A percentile compares a stretch with the other conserved stretches of the same genome.
These are phyloP conservation scores for Sungouiella thailandica DNA, from an alignment of 805 yeast genomes.

Conservation along the genomic window DNA sequence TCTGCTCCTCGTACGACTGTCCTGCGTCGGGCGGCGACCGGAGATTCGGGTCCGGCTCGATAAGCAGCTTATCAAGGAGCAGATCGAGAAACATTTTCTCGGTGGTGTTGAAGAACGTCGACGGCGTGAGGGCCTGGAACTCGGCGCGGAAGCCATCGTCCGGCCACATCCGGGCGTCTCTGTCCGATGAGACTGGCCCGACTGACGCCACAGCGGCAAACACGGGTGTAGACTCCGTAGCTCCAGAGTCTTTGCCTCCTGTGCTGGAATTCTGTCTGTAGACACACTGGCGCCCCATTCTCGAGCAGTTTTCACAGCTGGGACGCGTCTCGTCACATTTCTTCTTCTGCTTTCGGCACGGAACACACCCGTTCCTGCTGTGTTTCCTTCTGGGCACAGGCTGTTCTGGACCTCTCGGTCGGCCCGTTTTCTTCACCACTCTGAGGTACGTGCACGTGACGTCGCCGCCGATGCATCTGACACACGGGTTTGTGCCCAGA, in stretches of 20 bases:
- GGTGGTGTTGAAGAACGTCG: conserved; percentile 6
- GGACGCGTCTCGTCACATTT: conserved; percentile 22
- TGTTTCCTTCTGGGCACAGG: conserved; percentile 5
- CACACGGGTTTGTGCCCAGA: conserved; percentile 16
- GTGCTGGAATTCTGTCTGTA: too few species aligned
- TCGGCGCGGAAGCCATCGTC: background rate
- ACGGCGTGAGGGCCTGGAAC: background rate
- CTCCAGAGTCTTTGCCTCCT: too few species aligned
- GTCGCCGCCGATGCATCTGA: conserved; percentile 9
- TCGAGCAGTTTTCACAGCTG: conserved; percentile 16
- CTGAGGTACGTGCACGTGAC: conserved; percentile 11
- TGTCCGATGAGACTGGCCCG: too few species aligned
- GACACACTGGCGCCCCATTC: conserved; percentile 10
- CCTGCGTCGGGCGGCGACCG: conserved; percentile 3
- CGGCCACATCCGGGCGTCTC: background rate
- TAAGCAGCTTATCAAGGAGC: conserved; percentile 3
- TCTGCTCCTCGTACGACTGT: conserved; percentile 9
- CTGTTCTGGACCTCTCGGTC: conserved; percentile 11
- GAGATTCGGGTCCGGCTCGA: background rate
- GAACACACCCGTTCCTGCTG: conserved; percentile 17
- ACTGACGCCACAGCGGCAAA: too few species aligned
- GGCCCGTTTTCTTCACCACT: conserved; percentile 16
- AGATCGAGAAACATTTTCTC: conserved; percentile 17
- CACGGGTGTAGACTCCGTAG: too few species aligned
- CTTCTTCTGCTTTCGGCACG: conserved; percentile 18